Conservation (phyloP, 192 early-diverging fungal species). For the Entomortierella chlamydospora region DNA sequence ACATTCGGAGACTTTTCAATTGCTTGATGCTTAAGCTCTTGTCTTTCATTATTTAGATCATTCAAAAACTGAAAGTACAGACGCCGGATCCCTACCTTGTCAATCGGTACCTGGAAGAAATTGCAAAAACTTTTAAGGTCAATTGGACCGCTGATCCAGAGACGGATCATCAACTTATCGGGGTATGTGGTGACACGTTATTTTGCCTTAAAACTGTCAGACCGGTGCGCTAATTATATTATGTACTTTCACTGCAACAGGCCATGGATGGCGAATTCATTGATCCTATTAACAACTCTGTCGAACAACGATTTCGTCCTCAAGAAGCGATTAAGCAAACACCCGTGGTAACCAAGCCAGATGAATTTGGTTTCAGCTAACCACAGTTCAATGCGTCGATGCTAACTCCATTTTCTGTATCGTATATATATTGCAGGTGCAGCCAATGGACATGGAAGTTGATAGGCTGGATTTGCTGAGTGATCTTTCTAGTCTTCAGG, state of each 20-base stretch:
- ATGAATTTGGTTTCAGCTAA: background rate
- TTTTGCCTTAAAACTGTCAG: too few species aligned
- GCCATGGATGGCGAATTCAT: conserved; percentile 42
- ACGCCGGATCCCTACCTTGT: conserved; percentile 87
- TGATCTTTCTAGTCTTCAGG: conserved; percentile 17
- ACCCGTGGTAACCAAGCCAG: conserved; percentile 8
- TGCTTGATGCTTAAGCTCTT: too few species aligned
- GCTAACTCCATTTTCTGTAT: background rate
- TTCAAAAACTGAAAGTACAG: conserved; percentile 82
- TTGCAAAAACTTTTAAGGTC: conserved; percentile 85
- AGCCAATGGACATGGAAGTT: conserved; percentile 16
- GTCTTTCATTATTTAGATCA: conserved; percentile 61
- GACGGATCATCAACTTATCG: conserved; percentile 53
- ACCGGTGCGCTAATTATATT: too few species aligned
- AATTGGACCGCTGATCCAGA: conserved; percentile 70
- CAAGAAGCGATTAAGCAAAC: conserved; percentile 1
- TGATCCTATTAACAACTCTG: conserved; percentile 34
- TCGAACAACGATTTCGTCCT: conserved; percentile 18
- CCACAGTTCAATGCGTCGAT: too few species aligned
- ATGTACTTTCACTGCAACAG: background rate
- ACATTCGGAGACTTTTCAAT: too few species aligned
- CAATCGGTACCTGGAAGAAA: conserved; percentile 87
- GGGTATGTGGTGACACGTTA: too few species aligned
- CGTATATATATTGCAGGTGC: background rate
- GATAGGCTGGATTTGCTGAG: conserved; percentile 26